Percentiles rank a stretch among this genome's conserved stretches.
These are phyloP conservation scores for Puccinia triticina DNA, from an alignment of 1,284 basidiomycete species.

Conservation along the genomic window DNA sequence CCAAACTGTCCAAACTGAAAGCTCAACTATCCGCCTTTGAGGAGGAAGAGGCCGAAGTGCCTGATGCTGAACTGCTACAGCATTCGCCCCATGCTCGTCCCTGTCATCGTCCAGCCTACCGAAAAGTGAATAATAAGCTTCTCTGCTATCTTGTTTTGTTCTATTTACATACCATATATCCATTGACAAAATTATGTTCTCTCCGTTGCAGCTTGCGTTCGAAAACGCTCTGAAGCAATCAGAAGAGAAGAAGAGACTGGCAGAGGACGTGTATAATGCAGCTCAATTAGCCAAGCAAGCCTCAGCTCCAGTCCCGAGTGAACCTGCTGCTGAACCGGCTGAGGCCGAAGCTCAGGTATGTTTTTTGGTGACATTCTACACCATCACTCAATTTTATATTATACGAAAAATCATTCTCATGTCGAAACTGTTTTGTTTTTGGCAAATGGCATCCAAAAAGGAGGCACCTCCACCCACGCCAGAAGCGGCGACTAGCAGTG, in stretches of 20 bases:
- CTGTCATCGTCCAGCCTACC: conserved; percentile 27
- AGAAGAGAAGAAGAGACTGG: not conserved
- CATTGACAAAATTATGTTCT: not conserved
- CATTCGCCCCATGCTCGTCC: not conserved
- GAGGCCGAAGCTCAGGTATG: not conserved
- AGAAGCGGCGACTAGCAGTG: not conserved
- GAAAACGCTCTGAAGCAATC: conserved; percentile 8
- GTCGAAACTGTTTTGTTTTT: not conserved
- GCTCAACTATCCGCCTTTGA: conserved; percentile 3
- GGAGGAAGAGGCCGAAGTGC: conserved; percentile 22
- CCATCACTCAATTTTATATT: not conserved
- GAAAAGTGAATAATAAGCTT: not conserved
- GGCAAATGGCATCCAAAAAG: too few relatives aligned
- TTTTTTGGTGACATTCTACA: not conserved
- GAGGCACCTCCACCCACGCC: not conserved
- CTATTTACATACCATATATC: too few relatives aligned
- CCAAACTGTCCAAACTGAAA: conserved; percentile 15
- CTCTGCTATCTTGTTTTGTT: too few relatives aligned
- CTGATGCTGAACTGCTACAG: conserved; percentile 21
- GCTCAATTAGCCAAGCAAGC: not conserved
- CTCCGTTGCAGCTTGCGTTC: not conserved
- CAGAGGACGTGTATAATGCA: conserved; percentile 21
- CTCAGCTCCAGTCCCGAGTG: not conserved
- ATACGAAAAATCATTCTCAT: not conserved
- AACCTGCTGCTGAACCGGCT: not conserved